Base-by-base conservation (phyloP, 2,329 filamentous ascomycete genomes). In the Fonsecaea multimorphosa region DNA sequence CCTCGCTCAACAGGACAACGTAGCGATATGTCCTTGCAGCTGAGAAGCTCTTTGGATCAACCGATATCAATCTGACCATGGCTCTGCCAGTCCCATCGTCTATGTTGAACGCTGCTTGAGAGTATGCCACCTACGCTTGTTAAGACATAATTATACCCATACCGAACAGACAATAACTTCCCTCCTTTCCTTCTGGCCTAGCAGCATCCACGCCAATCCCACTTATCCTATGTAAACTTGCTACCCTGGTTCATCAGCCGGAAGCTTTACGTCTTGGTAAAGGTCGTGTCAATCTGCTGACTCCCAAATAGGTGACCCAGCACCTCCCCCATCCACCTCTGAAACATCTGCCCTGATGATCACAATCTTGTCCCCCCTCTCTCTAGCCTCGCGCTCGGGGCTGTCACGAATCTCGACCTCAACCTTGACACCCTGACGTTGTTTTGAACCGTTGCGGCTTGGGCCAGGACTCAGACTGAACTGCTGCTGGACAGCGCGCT, bases 331-430 rank as follows among this genome's bases (percentile, higher is more conserved):
- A n/a, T 52, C 57, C 22, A 62, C 63, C 24, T 61, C 40, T 27
- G 59, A 55, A 29, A 71, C 64, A 38, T 69, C 63, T 16, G 69
- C 69, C 52, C 66, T 53, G 58, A 71, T 66, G 32, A 69, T 67
- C 53, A 71, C 64, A 65, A 70, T 67, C 60, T 65, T 69, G n/a
- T 68, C 63, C 16, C 69, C 66, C 46, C 63, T 63, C 4, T 69
- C 63, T 38, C 66, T 60, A 8, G 64, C 66, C 56, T 67, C 68
- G 29, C 68, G 64, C 36, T 66, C 70, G 22, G 70, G 70, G 58
- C 69, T 70, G 40, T 67, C 65, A 19, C 71, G 66, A 27, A 71
- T 64, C 60, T 71, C 65, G 19, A 72, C 67, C 53, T 71, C 66
- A 24, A 72, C 63, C n/a, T 65, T 68, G 53, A 72, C 51, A 27